phyloP scores from a whole-genome alignment of 495 filamentous ascomycete species.

The Filosporella fistucella region DNA sequence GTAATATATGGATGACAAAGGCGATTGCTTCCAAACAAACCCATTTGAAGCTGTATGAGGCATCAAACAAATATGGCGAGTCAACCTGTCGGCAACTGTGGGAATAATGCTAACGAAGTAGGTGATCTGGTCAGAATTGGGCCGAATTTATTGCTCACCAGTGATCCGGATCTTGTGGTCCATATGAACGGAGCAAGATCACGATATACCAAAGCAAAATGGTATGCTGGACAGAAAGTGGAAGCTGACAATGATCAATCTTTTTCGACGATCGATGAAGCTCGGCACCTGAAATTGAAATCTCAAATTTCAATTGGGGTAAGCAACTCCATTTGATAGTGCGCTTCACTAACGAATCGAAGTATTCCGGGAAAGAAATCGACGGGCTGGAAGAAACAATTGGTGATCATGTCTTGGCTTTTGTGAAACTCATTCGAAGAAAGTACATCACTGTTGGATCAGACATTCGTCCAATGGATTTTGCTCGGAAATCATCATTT shows the following conservation, averaged over 20 bases:
- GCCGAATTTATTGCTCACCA: slow-evolving; percentile 35
- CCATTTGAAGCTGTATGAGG: background rate
- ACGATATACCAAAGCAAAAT: slow-evolving; percentile 26
- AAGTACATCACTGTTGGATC: slow-evolving; percentile 27
- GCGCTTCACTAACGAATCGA: background rate
- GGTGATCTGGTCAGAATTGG: slow-evolving; percentile 36
- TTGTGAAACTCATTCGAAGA: slow-evolving; percentile 24
- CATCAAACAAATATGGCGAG: slow-evolving; percentile 5
- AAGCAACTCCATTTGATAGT: slow-evolving; percentile 6
- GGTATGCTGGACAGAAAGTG: slow-evolving; percentile 26
- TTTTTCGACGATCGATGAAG: slow-evolving; percentile 28
- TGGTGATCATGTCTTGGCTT: slow-evolving; percentile 25
- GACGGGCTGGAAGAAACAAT: slow-evolving; percentile 28
- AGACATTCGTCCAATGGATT: slow-evolving; percentile 31
- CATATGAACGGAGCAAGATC: slow-evolving; percentile 32
- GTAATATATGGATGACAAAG: background rate
- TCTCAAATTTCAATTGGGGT: slow-evolving; percentile 32
- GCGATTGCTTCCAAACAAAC: background rate
- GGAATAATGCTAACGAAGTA: slow-evolving; percentile 5
- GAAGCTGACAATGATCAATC: slow-evolving; percentile 32
- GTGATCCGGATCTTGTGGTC: slow-evolving; percentile 30
- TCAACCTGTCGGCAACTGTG: background rate
- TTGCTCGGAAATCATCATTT: slow-evolving; percentile 34
- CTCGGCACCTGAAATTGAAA: slow-evolving; percentile 28
- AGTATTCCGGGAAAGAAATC: slow-evolving; percentile 43